Base-by-base conservation (phyloP, 2,329 filamentous ascomycete species). In the Chrysoporthe puriensis region DNA sequence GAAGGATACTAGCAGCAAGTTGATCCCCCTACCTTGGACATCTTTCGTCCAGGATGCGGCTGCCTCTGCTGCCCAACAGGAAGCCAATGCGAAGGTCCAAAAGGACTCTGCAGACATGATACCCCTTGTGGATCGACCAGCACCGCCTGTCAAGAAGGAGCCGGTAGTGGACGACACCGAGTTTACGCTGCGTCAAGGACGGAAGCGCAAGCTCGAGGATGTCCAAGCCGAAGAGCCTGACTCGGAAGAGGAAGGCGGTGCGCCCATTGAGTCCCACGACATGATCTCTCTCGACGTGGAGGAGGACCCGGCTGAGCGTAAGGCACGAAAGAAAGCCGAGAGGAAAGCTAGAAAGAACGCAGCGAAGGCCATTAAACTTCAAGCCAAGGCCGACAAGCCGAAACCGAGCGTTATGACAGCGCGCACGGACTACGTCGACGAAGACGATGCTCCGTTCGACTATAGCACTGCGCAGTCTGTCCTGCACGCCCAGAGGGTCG, bases 131-230 rank as follows among this genome's bases (percentile, higher is more conserved):
- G 60, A 61, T 36, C 43, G 16, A 1, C 48, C 63, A 4, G 36
- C 46, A 58, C 14, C 58, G 36, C 18, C 63, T 48, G 13, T 57
- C 34, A 48, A 71, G 44, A 66, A 65, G 71, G 77, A 74, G 64
- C 66, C 71, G 16, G 62, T 63, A 9, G 72, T 73, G 3, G 71
- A 73, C n/a, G 80, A 87, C 44, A 76, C 78, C 36, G 81, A 87
- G 57, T 89, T 89, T 68, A 87, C 86, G 0, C 76, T 89, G 60
- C 88, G 84, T 73, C 75, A 79, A 18, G 86, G 86, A 0, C 76
- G 78, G 56, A 88, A 88, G 74, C 82, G 85, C 67, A 88, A 87
- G 75, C 78, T 64, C 44, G 66, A 70, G 4, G 68, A 72, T 21
- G 36, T 63, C n/a, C 42, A 66, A 65, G 60, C 34, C 11, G 66